Evolutionary conservation across 1,139 yeast species (phyloP).

Genomic region (Lodderomyces orthopsilosis): DNA sequence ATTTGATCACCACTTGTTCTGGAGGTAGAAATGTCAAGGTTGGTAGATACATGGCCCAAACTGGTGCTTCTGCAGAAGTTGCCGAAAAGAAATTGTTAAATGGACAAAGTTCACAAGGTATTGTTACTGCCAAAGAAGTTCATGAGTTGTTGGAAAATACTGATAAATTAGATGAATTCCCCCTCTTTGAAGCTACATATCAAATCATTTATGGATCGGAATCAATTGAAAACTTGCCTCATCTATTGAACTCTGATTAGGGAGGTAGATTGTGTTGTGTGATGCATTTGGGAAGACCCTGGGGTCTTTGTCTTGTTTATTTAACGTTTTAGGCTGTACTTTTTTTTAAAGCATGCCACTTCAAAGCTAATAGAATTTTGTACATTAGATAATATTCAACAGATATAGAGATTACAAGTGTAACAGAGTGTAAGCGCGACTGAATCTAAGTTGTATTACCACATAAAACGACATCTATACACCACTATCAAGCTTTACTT

Average conservation of each 20-base stretch:
- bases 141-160: slow-evolving; percentile 42
- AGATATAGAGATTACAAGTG: background rate
- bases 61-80: slow-evolving; percentile 41
- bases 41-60: slow-evolving; percentile 47
- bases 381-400: background rate
- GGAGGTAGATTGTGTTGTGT: no score
- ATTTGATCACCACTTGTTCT: slow-evolving; percentile 47
- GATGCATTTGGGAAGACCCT: no score
- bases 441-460: no score
- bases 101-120: slow-evolving; percentile 52
- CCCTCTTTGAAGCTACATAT: slow-evolving; percentile 49
- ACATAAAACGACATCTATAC: background rate
- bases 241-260: slow-evolving; percentile 21
- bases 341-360: background rate
- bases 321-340: background rate
- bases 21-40: slow-evolving; percentile 52
- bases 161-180: slow-evolving; percentile 35
- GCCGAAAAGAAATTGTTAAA: slow-evolving; percentile 47
- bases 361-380: background rate
- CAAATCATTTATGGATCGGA: slow-evolving; percentile 44
- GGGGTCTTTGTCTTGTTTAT: no score
- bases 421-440: no score
- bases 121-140: slow-evolving; percentile 47
- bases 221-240: slow-evolving; percentile 42
- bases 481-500: background rate